phyloP scores from a whole-genome alignment of 1,284 basidiomycete species.

The Rhizopogon parksii region DNA sequence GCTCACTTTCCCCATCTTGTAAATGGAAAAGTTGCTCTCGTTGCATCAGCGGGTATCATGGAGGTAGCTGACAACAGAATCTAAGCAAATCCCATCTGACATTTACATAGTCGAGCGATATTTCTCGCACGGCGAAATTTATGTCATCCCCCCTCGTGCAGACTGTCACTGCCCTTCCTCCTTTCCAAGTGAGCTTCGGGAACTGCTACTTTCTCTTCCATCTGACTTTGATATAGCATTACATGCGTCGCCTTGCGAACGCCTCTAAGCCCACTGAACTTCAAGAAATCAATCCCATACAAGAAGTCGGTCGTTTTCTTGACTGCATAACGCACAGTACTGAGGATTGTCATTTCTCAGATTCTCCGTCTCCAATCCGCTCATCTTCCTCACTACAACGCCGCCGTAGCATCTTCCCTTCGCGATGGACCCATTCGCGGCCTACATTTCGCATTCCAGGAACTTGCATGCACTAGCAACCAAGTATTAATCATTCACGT shows the following conservation, averaged over 20 bases:
- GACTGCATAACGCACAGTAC: background rate
- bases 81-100: background rate
- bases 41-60: conserved; percentile 62
- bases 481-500: conserved; percentile 61
- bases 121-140: conserved; percentile 64
- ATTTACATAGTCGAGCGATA: conserved; percentile 44
- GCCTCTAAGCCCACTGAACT: conserved; percentile 11
- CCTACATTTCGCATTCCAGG: conserved; percentile 43
- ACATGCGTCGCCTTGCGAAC: conserved; percentile 27
- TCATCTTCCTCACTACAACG: conserved; percentile 63
- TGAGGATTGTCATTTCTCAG: conserved; percentile 19
- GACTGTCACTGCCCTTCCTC: conserved; percentile 49
- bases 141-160: conserved; percentile 68
- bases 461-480: conserved; percentile 40
- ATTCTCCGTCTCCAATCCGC: conserved; percentile 69
- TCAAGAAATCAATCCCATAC: conserved; percentile 28
- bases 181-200: conserved; percentile 48
- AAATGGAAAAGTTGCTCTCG: conserved; percentile 52
- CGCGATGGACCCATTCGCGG: conserved; percentile 67
- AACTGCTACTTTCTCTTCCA: conserved; percentile 13
- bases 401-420: conserved; percentile 65
- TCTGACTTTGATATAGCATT: conserved; percentile 16
- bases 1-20: conserved; percentile 65
- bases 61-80: conserved; percentile 34
- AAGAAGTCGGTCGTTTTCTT: conserved; percentile 26